phyloP scores from a whole-genome alignment of 495 filamentous ascomycete species.

The Penicillium crystallinum region DNA sequence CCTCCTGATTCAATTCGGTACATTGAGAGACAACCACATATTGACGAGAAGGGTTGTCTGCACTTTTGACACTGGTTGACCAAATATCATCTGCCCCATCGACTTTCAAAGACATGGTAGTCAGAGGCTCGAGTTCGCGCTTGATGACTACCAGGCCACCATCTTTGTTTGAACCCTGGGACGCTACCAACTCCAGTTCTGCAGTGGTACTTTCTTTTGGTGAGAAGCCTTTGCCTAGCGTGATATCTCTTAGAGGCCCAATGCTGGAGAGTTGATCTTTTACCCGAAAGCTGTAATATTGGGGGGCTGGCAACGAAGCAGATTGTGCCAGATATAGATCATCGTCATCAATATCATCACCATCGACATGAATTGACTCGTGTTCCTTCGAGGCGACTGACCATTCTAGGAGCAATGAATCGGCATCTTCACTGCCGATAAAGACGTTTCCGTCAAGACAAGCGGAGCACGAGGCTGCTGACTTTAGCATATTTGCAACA shows the following conservation, averaged over 20 bases:
- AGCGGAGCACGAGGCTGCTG: conserved; percentile 62
- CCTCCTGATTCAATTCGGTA: conserved; percentile 31
- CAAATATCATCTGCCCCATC: conserved; percentile 34
- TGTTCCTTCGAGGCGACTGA: conserved; percentile 44
- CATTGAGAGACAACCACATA: conserved; percentile 38
- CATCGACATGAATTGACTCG: conserved; percentile 43
- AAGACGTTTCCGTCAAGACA: conserved; percentile 72
- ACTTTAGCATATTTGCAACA: conserved; percentile 56
- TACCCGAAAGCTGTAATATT: conserved; percentile 66
- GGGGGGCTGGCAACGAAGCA: no score
- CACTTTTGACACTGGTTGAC: conserved; percentile 40
- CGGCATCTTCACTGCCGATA: conserved; percentile 76
- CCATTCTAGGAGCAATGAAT: conserved; percentile 80
- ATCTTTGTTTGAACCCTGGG: conserved; percentile 61
- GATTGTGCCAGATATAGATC: conserved; percentile 69
- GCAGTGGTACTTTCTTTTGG: conserved; percentile 30
- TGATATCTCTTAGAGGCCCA: conserved; percentile 69
- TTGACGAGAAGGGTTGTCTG: conserved; percentile 27
- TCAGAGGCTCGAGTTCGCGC: conserved; percentile 59
- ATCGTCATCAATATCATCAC: conserved; percentile 43
- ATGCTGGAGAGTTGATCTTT: conserved; percentile 73
- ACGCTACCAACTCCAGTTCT: conserved; percentile 66
- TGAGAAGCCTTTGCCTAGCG: conserved; percentile 48
- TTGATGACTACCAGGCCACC: conserved; percentile 72
- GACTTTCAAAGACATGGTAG: conserved; percentile 53